Conservation (phyloP, 345 rosid species). For the Schrenkiella parvula region DNA sequence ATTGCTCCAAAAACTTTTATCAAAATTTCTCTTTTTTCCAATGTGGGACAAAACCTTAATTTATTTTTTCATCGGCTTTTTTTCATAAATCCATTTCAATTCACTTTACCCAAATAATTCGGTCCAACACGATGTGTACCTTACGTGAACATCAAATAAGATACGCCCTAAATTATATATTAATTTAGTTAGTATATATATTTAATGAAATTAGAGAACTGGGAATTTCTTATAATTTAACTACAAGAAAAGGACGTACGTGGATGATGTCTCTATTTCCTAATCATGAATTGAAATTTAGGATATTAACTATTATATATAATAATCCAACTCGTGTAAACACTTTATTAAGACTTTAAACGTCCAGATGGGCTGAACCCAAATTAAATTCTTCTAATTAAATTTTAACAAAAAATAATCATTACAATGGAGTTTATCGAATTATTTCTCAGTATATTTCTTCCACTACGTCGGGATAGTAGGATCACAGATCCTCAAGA, state of each 20-base stretch:
- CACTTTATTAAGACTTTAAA: not conserved
- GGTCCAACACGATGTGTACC: not conserved
- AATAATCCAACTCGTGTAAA: not conserved
- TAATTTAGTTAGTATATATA: not conserved
- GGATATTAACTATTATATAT: not conserved
- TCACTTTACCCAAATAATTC: too few species aligned
- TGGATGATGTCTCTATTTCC: conserved; percentile 6
- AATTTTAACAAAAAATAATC: not conserved
- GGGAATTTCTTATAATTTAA: not conserved
- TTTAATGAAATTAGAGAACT: not conserved
- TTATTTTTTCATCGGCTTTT: too few species aligned
- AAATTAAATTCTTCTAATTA: not conserved
- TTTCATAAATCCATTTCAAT: too few species aligned
- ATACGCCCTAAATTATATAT: not conserved
- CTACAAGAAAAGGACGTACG: conserved; percentile 16
- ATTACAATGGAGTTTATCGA: not conserved
- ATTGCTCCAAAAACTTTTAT: too few species aligned
- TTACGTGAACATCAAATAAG: not conserved
- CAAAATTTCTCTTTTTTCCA: too few species aligned
- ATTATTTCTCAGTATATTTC: not conserved
- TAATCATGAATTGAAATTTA: not conserved
- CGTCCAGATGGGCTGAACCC: conserved; percentile 16
- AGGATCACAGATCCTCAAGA: not conserved
- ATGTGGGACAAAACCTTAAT: too few species aligned
- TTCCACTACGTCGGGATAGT: not conserved